Evolutionary conservation across 208 protist genomes (phyloP).

Genomic region (Crithidia mellificae): DNA sequence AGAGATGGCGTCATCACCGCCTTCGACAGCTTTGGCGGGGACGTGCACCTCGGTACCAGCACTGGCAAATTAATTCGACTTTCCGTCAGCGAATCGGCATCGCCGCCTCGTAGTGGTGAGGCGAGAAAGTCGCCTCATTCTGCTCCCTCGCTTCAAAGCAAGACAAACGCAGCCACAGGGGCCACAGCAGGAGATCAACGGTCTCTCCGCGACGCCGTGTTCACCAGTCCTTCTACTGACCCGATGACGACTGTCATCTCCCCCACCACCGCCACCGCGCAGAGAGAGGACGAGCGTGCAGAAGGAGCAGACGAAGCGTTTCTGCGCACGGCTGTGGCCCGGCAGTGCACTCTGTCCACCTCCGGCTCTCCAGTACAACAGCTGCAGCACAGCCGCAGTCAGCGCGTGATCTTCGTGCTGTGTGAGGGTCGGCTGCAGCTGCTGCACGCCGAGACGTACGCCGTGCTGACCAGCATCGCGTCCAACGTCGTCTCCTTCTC

Average conservation of each 20-base stretch:
- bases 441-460: slow-evolving; percentile 30
- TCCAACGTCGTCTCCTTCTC: slow-evolving; percentile 25
- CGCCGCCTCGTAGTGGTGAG: background rate
- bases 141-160: background rate
- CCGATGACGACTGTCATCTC: no score
- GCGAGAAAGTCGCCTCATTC: background rate
- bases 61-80: slow-evolving; percentile 61
- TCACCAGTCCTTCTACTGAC: no score
- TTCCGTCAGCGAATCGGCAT: background rate
- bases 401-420: slow-evolving; percentile 65
- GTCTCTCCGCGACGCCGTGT: no score
- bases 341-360: slow-evolving; percentile 18
- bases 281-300: no score
- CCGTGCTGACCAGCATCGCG: slow-evolving; percentile 25
- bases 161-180: no score
- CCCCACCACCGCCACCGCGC: no score
- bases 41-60: slow-evolving; percentile 71
- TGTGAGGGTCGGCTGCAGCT: slow-evolving; percentile 47
- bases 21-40: slow-evolving; percentile 56
- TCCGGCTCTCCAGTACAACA: slow-evolving; percentile 34
- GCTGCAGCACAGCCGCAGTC: slow-evolving; percentile 72
- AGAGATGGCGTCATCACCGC: slow-evolving; percentile 63
- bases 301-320: no score
- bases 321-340: slow-evolving; percentile 14
- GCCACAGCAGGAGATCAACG: no score